These are phyloP conservation scores for Verticillium nubilum DNA, from an alignment of 2,329 filamentous ascomycete genomes.

Conservation along the genomic window DNA sequence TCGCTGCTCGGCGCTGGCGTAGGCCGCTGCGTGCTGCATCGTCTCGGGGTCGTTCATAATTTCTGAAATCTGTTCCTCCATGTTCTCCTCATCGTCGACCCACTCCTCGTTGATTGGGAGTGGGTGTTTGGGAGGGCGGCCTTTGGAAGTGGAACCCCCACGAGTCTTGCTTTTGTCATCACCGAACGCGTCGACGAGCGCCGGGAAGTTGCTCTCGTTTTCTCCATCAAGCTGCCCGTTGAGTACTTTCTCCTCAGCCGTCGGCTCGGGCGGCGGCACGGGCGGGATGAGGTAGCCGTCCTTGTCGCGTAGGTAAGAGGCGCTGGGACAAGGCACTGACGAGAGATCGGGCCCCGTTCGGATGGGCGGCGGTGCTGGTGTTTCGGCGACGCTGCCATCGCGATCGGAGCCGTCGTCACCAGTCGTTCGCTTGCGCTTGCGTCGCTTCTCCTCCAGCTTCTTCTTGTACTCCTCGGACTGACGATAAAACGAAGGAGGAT, in stretches of 20 bases:
- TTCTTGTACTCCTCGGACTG: slow-evolving; percentile 55
- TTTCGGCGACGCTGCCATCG: slow-evolving; percentile 1
- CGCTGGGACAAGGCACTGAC: slow-evolving; percentile 15
- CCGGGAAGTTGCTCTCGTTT: slow-evolving; percentile 7
- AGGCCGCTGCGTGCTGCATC: slow-evolving; percentile 48
- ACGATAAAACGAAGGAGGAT: slow-evolving; percentile 79
- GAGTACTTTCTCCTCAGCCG: slow-evolving; percentile 6
- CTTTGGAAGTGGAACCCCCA: background rate
- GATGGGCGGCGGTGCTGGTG: background rate
- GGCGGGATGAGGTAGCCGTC: slow-evolving; percentile 13
- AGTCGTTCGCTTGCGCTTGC: slow-evolving; percentile 39
- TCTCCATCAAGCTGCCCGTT: slow-evolving; percentile 3
- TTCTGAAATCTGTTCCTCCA: slow-evolving; percentile 66
- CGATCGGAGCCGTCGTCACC: slow-evolving; percentile 24
- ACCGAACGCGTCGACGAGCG: slow-evolving; percentile 9
- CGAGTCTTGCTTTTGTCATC: background rate
- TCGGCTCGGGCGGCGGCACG: slow-evolving; percentile 7
- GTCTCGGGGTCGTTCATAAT: slow-evolving; percentile 60
- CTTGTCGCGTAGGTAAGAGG: slow-evolving; percentile 12
- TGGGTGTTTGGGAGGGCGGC: slow-evolving; percentile 6
- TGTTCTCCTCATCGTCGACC: slow-evolving; percentile 55
- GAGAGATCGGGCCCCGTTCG: slow-evolving; percentile 8
- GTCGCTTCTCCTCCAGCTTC: slow-evolving; percentile 42
- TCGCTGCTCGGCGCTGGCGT: slow-evolving; percentile 52
- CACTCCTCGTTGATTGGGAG: slow-evolving; percentile 57